Conservation (phyloP, 2,329 filamentous ascomycete species). For the Cercospora zeae-maydis region DNA sequence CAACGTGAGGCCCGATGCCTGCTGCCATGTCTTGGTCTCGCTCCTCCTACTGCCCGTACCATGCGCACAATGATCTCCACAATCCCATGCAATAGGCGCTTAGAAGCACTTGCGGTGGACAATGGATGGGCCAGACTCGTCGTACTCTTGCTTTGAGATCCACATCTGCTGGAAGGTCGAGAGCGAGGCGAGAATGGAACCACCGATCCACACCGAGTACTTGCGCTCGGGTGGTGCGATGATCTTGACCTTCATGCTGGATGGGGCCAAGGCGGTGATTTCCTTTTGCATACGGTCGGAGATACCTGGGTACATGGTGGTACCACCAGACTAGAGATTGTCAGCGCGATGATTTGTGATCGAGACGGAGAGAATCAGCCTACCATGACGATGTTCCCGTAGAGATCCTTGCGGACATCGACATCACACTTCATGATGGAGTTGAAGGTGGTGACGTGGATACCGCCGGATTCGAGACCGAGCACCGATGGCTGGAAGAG, state of each 20-base stretch:
- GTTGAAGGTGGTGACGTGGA: constrained; percentile 99
- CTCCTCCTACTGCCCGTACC: constrained; percentile 19
- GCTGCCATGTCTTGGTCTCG: constrained; percentile 12
- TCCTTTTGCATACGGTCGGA: constrained; percentile 99
- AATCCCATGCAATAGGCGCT: constrained; percentile 44
- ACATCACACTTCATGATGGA: constrained; percentile 99
- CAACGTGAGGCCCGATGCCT: constrained; percentile 2
- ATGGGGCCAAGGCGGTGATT: constrained; percentile 98
- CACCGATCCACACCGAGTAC: constrained; percentile 99
- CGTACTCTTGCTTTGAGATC: constrained; percentile 99
- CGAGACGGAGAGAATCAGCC: constrained; percentile 39
- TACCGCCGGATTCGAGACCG: constrained; percentile 97
- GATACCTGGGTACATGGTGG: constrained; percentile 99
- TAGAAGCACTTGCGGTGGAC: constrained; percentile 99
- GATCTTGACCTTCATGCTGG: constrained; percentile 99
- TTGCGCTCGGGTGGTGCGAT: constrained; percentile 99
- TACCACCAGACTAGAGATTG: constrained; percentile 83
- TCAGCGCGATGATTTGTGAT: constrained; percentile 33
- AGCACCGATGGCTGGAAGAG: constrained; percentile 98
- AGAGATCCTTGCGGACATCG: constrained; percentile 99
- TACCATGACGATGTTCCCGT: constrained; percentile 99
- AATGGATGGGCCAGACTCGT: constrained; percentile 98
- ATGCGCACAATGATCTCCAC: constrained; percentile 22
- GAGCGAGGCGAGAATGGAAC: constrained; percentile 98
- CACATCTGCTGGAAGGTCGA: constrained; percentile 99